Evolutionary conservation across 1,139 yeast genomes (phyloP), one percentile per base, ranked within the genome.

Genomic region (Geotrichum macrosporum): DNA sequence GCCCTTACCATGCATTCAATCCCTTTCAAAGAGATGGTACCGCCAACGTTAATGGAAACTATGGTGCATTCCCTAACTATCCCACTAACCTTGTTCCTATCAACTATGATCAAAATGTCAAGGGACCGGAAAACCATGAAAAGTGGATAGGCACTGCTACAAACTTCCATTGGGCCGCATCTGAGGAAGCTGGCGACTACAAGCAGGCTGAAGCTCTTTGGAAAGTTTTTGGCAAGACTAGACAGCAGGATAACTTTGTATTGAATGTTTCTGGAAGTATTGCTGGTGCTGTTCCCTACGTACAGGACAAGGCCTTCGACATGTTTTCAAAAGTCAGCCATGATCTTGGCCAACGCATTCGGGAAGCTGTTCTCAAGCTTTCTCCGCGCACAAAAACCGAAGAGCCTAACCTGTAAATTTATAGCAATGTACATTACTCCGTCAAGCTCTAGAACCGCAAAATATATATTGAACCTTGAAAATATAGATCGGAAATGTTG

Each of bases 71-170:
- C 60, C 95, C 96, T 64, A 88, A 87, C 62, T 70, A 70, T 59
- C 73, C 72, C 37, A 63, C 71, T 20, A 55, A 67, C 18, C 56
- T 82, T 46, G 64, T 66, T 42, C 71, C 84, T 50, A 57, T 79
- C 60, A 73, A 73, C 59, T 77, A 79, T 68, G 53, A 61, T 47
- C 52, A 65, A 46, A 61, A 61, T 49, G 54, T 66, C 47, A 59
- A 62, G 52, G 55, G 56, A 44, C 78, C 74, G 65, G 75, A 76
- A 62, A 78, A 77, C 55, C 96, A 87, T 68, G 96, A 89, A 71
- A 75, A 77, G 53, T 88, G 95, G 89, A 70, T 74, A 50, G 96
- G 96, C 53, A 81, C 94, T 55, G 96, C 95, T 48, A 73, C 81
- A 55, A 86, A 87, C 58, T 84, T 79, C 80, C 92, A 86, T 72